Percentiles rank a stretch among this genome's conserved stretches.
phyloP scores from a whole-genome alignment of 257 asterid genomes.

The Plantago elongata region DNA sequence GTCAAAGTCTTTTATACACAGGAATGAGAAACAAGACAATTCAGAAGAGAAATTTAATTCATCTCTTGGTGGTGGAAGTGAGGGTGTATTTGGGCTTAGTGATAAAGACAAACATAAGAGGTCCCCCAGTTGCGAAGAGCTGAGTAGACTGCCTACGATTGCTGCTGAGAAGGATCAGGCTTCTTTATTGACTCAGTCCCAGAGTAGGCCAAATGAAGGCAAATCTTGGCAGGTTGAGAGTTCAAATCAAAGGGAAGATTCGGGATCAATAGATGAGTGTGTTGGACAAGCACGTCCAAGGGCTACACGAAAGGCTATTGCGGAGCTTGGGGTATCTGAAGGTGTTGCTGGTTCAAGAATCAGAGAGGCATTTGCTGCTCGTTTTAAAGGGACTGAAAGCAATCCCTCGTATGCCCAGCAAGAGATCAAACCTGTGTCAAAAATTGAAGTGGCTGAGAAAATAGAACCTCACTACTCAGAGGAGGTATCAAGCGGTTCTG shows the following conservation, averaged over 20 bases:
- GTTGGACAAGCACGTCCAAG: conserved; percentile 28
- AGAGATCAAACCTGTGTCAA: conserved; percentile 31
- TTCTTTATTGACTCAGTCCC: conserved; percentile 21
- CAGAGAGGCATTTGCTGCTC: conserved; percentile 42
- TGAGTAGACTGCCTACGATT: conserved; percentile 25
- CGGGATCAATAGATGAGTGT: conserved; percentile 31
- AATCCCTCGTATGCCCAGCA: conserved; percentile 35
- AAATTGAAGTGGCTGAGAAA: conserved; percentile 33
- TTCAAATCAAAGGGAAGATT: conserved; percentile 37
- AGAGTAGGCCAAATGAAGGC: conserved; percentile 22
- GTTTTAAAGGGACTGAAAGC: conserved; percentile 38
- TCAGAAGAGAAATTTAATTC: conserved; percentile 32
- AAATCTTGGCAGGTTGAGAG: conserved; percentile 32
- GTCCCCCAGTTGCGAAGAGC: conserved; percentile 32
- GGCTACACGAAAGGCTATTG: conserved; percentile 32
- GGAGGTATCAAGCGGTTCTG: conserved; percentile 30
- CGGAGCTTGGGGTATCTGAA: conserved; percentile 32
- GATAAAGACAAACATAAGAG: conserved; percentile 32
- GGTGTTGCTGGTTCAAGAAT: conserved; percentile 45
- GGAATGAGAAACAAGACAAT: conserved; percentile 36
- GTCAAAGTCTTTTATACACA: conserved; percentile 34
- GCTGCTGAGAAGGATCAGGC: conserved; percentile 31
- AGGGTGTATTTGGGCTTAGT: conserved; percentile 24
- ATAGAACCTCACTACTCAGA: conserved; percentile 28
- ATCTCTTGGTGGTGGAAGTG: conserved; percentile 21